Evolutionary conservation across 441 rosid genomes (phyloP), one percentile per base, ranked within the genome.

Genomic region (Mallotus japonicus): DNA sequence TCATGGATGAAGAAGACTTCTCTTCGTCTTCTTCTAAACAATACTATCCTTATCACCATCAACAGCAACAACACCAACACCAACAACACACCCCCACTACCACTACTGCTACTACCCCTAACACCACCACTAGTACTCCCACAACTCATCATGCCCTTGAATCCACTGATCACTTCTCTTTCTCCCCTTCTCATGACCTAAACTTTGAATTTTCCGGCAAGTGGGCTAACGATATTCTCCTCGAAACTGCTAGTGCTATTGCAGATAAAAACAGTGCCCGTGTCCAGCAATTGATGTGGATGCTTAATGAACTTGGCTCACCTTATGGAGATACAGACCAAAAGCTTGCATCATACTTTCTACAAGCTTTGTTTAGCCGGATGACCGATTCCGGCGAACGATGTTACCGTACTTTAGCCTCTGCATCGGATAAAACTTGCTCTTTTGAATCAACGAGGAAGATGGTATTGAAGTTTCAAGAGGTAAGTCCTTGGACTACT

Each of bases 1-100:
- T 90, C 94, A 95, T 92, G 97, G 99, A 92, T 87, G 95, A 92
- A 79, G 97, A 94, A 81, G 99, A 90, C 91, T 92, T 88, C 79
- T 89, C 95, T 76, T 92, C 97, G 77, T 90, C 96, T 81, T 93
- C 95, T 83, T 92, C 95, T 78, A 85, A 77, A 65, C 92, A 83
- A 22, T 76, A 82, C 73, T 78, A 75, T 72, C 77, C 82, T 65
- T 65, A 71, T 72, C 75, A 76, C 11, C 74, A 76, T 32, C 77
- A 59, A 17, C 67, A 69, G 50, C 77, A n/a, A 34, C 64, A 16
- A 13, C 65, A 67, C 66, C 66, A 32, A 81, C 68, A 69, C 75
- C 63, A 75, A 75, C 40, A 37, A 4, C 40, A 37, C 51, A 34
- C 75, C 61, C 73, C 76, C 13, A 32, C 72, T 50, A 69, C 80